Percentiles rank a stretch among this genome's conserved stretches.
These are phyloP conservation scores for Penicillium salamii DNA, from an alignment of 495 filamentous ascomycete genomes.

Conservation along the genomic window DNA sequence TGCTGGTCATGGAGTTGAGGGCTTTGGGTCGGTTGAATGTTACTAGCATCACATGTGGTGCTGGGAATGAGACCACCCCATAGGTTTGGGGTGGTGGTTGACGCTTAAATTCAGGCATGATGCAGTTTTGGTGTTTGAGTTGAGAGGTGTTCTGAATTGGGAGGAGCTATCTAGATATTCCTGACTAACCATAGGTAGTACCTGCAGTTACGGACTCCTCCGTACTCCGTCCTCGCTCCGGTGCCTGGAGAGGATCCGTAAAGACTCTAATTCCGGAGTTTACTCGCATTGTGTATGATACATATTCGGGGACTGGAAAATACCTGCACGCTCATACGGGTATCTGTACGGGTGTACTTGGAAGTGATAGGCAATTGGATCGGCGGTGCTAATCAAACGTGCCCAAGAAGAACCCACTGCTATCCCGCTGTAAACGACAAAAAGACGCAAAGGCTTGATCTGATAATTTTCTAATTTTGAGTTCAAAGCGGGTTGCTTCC, in stretches of 20 bases:
- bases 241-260: not conserved
- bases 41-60: slow-evolving; percentile 30
- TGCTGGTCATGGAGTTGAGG: slow-evolving; percentile 42
- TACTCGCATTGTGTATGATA: too few species aligned
- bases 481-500: not conserved
- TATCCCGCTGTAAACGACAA: not conserved
- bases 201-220: too few species aligned
- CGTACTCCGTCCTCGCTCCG: not conserved
- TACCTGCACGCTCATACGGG: too few species aligned
- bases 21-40: slow-evolving; percentile 32
- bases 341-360: too few species aligned
- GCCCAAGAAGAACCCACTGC: not conserved
- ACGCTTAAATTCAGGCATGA: slow-evolving; percentile 8
- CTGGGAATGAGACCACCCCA: slow-evolving; percentile 26
- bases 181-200: too few species aligned
- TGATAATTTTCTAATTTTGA: not conserved
- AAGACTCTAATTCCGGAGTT: too few species aligned
- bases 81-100: slow-evolving; percentile 10
- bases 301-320: too few species aligned
- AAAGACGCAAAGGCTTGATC: not conserved
- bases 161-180: too few species aligned
- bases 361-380: not conserved
- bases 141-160: not conserved
- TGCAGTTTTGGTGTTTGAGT: not conserved
- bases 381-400: not conserved